Conservation (phyloP, 768 basidiomycete genomes). For the Hortiboletus campestris region DNA sequence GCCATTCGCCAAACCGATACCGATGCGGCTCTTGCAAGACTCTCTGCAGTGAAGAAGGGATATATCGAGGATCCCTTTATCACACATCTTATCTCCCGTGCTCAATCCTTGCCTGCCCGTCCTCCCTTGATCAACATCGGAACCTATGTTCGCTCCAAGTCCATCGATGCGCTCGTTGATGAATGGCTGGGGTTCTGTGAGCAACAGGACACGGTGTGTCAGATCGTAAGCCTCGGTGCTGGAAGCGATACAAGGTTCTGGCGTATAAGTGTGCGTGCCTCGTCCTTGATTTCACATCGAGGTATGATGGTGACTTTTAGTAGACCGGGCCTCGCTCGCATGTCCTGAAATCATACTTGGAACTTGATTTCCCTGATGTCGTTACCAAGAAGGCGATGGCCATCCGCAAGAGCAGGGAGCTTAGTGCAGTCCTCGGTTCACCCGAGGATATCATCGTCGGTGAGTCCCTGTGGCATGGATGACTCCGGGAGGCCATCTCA, state of each 20-base stretch:
- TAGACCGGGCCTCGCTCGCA: constrained; percentile 59
- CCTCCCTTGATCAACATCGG: constrained; percentile 95
- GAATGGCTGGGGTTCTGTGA: constrained; percentile 55
- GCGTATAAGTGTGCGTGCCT: constrained; percentile 69
- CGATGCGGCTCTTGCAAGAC: constrained; percentile 79
- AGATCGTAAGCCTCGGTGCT: constrained; percentile 92
- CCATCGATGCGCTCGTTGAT: constrained; percentile 73
- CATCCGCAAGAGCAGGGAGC: constrained; percentile 63
- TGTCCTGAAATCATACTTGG: constrained; percentile 63
- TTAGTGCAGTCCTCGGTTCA: constrained; percentile 17
- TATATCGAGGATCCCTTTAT: constrained; percentile 82
- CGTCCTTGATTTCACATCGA: constrained; percentile 2
- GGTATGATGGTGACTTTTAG: constrained; percentile 6
- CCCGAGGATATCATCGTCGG: constrained; percentile 17
- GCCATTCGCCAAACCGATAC: constrained; percentile 76
- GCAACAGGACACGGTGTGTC: constrained; percentile 50
- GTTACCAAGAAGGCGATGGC: constrained; percentile 81
- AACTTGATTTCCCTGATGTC: constrained; percentile 88
- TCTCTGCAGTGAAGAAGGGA: constrained; percentile 79
- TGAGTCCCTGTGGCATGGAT: constrained; percentile 3
- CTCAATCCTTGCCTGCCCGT: constrained; percentile 55
- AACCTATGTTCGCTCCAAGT: constrained; percentile 81
- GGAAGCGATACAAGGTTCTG: constrained; percentile 97
- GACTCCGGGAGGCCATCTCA: neutral
- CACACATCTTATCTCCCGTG: constrained; percentile 60